Base-by-base conservation (phyloP, 345 rosid genomes). In the Bruguiera sexangula region DNA sequence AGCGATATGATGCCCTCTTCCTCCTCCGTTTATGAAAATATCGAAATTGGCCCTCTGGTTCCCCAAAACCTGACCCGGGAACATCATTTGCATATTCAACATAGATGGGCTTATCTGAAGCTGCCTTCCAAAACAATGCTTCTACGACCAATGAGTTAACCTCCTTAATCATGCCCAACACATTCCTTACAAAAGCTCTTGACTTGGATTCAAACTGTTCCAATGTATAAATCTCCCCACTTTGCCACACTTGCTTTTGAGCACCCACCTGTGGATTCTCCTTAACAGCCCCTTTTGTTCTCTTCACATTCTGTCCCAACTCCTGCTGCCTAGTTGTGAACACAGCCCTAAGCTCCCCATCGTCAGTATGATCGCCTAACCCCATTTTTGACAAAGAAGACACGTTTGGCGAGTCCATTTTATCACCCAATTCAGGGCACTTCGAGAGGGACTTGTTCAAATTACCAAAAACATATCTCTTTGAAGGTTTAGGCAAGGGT, bases 41-140 rank as follows among this genome's bases (percentile, higher is more conserved):
- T 31, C 77, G 84, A 73, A 78, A 82, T 58, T 84, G 85, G 55
- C 87, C 86, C 68, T 87, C 88, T 29, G 96, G 93, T 66, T 96
- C 90, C 50, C 95, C 97, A 73, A 96, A 96, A 63, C 76, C 98
- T 9, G 99, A 92, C 16, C 99, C 99, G 4, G 99, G 98, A 24
- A 96, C 98, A 87, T 96, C 98, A 76, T 96, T 96, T n/a, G 99
- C 98, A 87, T 96, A 96, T 69, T 96, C 99, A 65, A 96, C 83
- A 69, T 84, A 84, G 63, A 90, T 84, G 63, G 97, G 94, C 79
- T 90, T 96, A 79, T 92, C 97, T 1, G 76, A 88, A 69, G 96
- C 89, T 5, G 86, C 83, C 81, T 87, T 89, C 99, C 99, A 96
- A 72, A 96, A 96, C 79, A 92, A 76, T 55, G 97, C 81, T 81